phyloP scores from a whole-genome alignment of 2,329 filamentous ascomycete genomes.

The Colletotrichum sp. region DNA sequence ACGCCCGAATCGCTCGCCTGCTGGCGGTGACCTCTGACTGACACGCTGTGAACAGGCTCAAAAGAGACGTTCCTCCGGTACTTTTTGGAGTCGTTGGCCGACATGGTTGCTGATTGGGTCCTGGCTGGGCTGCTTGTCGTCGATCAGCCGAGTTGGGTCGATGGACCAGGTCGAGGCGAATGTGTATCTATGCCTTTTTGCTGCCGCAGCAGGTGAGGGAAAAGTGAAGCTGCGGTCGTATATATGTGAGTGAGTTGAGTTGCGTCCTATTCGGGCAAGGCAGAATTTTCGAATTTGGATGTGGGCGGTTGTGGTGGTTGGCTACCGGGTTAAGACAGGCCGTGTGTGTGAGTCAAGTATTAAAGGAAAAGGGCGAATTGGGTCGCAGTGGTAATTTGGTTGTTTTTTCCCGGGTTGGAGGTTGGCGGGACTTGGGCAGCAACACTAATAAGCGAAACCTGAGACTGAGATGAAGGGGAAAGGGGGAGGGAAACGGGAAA shows the following conservation, averaged over 20 bases:
- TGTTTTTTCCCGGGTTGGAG: not conserved
- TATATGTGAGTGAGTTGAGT: not conserved
- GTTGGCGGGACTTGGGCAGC: conserved; percentile 4
- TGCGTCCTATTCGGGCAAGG: not conserved
- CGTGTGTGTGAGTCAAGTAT: conserved; percentile 21
- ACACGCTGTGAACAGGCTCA: conserved; percentile 2
- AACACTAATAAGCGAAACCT: not conserved
- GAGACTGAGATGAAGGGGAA: conserved; percentile 6
- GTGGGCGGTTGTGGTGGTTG: conserved; percentile 13
- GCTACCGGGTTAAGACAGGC: conserved; percentile 13
- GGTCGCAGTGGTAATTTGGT: conserved; percentile 13
- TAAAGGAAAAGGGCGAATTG: conserved; percentile 15
- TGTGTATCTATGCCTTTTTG: not conserved
- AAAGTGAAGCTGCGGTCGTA: not conserved
- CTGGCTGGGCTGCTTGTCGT: not conserved
- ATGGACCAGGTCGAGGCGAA: not conserved
- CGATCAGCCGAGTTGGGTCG: not conserved
- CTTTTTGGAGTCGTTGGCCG: conserved; percentile 18
- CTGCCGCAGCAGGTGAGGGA: not conserved
- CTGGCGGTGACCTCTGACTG: conserved; percentile 20
- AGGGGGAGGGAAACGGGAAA: not conserved
- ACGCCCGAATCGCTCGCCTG: conserved; percentile 26
- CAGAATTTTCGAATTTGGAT: conserved; percentile 6
- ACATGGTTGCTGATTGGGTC: conserved; percentile 15
- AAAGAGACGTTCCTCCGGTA: conserved; percentile 13